phyloP scores from a whole-genome alignment of 1,284 basidiomycete genomes.

The Puccinia coronata region DNA sequence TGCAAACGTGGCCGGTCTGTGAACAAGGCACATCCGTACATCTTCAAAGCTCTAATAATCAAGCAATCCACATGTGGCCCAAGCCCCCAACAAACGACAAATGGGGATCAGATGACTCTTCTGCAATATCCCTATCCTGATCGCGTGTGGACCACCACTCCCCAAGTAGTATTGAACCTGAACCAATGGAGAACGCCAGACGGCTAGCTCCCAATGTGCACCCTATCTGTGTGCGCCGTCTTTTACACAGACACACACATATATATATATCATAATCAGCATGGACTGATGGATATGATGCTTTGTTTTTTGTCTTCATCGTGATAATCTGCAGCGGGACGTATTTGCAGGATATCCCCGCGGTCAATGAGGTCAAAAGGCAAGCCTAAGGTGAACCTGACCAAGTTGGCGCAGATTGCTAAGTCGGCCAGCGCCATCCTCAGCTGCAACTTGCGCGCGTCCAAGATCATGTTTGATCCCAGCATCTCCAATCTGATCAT shows the following conservation, averaged over 20 bases:
- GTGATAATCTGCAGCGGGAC: constrained; percentile 55
- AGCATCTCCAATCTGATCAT: constrained; percentile 51
- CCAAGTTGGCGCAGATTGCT: constrained; percentile 55
- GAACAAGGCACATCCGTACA: constrained; percentile 8
- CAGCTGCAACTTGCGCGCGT: constrained; percentile 53
- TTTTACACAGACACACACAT: no score
- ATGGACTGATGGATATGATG: no score
- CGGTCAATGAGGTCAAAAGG: constrained; percentile 55
- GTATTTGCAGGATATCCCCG: constrained; percentile 57
- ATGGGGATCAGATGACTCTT: constrained; percentile 37
- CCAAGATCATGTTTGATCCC: constrained; percentile 52
- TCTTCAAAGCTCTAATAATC: not conserved
- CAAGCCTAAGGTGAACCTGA: constrained; percentile 57
- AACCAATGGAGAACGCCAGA: constrained; percentile 55
- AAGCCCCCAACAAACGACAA: constrained; percentile 17
- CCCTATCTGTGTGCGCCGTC: constrained; percentile 57
- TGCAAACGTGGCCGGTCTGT: constrained; percentile 44
- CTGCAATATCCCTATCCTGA: constrained; percentile 6
- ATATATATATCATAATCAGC: no score
- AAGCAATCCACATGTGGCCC: constrained; percentile 7
- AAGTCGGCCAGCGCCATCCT: constrained; percentile 54
- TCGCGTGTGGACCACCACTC: no score
- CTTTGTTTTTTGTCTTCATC: no score
- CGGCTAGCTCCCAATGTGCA: constrained; percentile 53
- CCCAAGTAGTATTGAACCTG: no score